Base-by-base conservation (phyloP, 2,329 filamentous ascomycete species). In the Penicillium sp. region DNA sequence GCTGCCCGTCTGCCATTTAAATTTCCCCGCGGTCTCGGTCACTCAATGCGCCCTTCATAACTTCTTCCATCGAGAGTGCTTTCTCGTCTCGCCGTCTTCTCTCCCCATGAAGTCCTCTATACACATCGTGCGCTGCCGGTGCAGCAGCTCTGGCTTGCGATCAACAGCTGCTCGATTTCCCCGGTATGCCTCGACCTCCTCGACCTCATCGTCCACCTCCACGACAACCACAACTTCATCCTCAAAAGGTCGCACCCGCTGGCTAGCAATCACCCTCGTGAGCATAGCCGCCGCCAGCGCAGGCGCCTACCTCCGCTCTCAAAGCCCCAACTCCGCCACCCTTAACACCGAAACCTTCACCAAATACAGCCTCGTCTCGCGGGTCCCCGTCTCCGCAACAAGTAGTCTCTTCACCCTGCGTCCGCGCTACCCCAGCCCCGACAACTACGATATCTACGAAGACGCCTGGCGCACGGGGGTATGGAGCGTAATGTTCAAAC, bases 401-500 rank as follows among this genome's bases (percentile, higher is more conserved):
- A 78, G 79, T 59, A 79, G 77, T 65, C 74, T 82, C 19, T 80
- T 82, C 69, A 79, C 75, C 14, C 69, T 82, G 13, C 73, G 74
- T 35, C 77, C 79, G 10, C 69, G 70, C 25, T 65, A 70, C 54
- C 70, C 64, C 40, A 74, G 68, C 58, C 66, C 62, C 56, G 65
- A 58, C 61, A 78, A 76, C 46, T 69, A 68, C 46, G 73, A 75
- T 30, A 71, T 78, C 40, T 81, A 83, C 59, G 70, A 75, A 4
- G 68, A 78, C 11, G 82, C 81, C 26, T 89, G 87, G 85, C 76
- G 77, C 46, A 82, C 85, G 58, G 89, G 90, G 4, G 83, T 96
- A 45, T 96, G 92, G 90, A 93, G 89, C 64, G 89, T 98, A 37
- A 90, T 97, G 80, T 87, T 97, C 72, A 97, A 96, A 79, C 95